phyloP scores from a whole-genome alignment of 495 filamentous ascomycete genomes.

The Lasiosphaeria hispida region DNA sequence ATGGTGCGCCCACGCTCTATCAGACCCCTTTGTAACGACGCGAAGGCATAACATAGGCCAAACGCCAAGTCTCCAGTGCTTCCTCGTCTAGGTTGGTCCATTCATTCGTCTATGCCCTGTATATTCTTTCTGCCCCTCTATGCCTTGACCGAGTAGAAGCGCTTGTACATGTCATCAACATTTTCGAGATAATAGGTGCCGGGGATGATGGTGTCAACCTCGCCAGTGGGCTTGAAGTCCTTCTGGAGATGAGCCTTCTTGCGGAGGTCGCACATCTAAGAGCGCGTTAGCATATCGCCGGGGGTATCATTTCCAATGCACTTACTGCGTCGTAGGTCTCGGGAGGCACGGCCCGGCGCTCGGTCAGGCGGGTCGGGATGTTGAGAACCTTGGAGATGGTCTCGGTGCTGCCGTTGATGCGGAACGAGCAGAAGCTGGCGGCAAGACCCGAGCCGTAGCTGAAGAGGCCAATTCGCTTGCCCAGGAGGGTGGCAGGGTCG shows the following conservation, averaged over 20 bases:
- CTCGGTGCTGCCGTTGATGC: constrained; percentile 73
- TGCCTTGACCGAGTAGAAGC: constrained; percentile 82
- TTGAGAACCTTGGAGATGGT: constrained; percentile 75
- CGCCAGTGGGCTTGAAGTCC: constrained; percentile 76
- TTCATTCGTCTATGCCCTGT: too few species aligned
- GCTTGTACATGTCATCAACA: constrained; percentile 94
- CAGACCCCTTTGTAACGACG: too few species aligned
- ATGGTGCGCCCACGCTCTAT: too few species aligned
- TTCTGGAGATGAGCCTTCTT: constrained; percentile 95
- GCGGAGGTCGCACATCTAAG: constrained; percentile 85
- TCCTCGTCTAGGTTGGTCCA: too few species aligned
- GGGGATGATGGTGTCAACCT: constrained; percentile 68
- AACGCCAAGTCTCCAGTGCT: too few species aligned
- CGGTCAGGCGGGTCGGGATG: constrained; percentile 71
- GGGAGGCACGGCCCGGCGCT: constrained; percentile 67
- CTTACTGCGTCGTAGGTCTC: constrained; percentile 83
- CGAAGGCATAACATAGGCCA: too few species aligned
- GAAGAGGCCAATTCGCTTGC: constrained; percentile 90
- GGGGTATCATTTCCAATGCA: neutral
- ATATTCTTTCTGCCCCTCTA: constrained; percentile 41
- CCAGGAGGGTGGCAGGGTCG: constrained; percentile 62
- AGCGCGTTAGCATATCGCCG: constrained; percentile 15
- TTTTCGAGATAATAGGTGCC: constrained; percentile 88
- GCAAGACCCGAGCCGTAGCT: constrained; percentile 94
- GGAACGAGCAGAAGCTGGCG: constrained; percentile 83